These are phyloP conservation scores for Coemansia guatemalensis DNA, from an alignment of 192 early-diverging fungal species.

Conservation along the genomic window DNA sequence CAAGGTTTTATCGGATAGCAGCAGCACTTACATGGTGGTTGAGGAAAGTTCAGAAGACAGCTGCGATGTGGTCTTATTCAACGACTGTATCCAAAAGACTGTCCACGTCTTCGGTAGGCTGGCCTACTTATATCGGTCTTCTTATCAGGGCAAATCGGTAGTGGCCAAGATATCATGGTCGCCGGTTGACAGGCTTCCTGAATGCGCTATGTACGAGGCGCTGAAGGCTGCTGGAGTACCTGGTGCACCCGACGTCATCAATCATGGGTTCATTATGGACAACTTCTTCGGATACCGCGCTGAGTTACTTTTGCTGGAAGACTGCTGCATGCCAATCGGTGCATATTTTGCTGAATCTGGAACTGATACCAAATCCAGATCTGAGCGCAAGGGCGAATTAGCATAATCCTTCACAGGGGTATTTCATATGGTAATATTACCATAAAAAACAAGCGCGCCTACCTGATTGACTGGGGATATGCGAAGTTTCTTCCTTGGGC, in stretches of 20 bases:
- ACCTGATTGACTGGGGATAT: too few relatives aligned
- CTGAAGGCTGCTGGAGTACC: background rate
- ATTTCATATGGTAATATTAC: slow-evolving; percentile 21
- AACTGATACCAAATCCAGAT: background rate
- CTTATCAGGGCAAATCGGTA: background rate
- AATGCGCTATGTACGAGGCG: slow-evolving; percentile 17
- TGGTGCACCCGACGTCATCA: background rate
- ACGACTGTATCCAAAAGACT: background rate
- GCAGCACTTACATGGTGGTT: too few relatives aligned
- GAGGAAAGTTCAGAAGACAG: too few relatives aligned
- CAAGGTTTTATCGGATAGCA: too few relatives aligned
- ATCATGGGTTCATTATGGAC: background rate
- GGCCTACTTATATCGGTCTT: background rate
- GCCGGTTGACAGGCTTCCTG: background rate
- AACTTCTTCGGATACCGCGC: slow-evolving; percentile 13
- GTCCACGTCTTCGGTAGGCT: background rate
- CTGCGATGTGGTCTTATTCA: too few relatives aligned
- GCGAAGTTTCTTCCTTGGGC: background rate
- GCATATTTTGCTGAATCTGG: background rate
- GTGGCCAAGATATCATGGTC: slow-evolving; percentile 12
- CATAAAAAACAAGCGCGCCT: too few relatives aligned
- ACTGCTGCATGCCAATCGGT: slow-evolving; percentile 3
- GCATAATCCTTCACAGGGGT: background rate
- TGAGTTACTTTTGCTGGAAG: slow-evolving; percentile 11
- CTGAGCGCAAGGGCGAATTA: background rate